Conservation (phyloP, 2,329 filamentous ascomycete species). For the Penicillium sp. region DNA sequence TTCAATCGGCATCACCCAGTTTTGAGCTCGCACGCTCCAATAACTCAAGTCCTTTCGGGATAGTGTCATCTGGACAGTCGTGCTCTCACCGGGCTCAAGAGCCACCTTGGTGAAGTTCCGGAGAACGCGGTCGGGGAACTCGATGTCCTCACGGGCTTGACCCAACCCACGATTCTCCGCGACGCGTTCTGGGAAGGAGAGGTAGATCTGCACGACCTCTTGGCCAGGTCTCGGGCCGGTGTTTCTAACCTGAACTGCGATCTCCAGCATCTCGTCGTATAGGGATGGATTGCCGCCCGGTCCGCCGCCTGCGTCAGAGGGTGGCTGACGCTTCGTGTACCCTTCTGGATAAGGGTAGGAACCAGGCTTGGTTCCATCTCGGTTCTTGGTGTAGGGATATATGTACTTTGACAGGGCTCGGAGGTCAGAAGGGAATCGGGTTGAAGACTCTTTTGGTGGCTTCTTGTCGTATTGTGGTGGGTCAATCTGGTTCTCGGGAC, state of each 20-base stretch:
- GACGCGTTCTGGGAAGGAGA: slow-evolving; percentile 61
- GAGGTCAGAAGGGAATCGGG: slow-evolving; percentile 63
- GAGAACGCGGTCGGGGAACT: slow-evolving; percentile 65
- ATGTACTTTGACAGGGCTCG: slow-evolving; percentile 68
- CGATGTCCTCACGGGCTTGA: slow-evolving; percentile 46
- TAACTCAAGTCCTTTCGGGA: slow-evolving; percentile 72
- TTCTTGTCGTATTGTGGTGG: slow-evolving; percentile 59
- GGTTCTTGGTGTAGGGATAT: slow-evolving; percentile 67
- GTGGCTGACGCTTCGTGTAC: slow-evolving; percentile 53
- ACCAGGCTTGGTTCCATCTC: slow-evolving; percentile 50
- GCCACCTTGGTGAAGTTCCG: slow-evolving; percentile 72
- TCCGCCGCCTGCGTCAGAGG: slow-evolving; percentile 68
- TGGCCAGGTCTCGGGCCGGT: slow-evolving; percentile 51
- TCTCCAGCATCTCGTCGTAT: slow-evolving; percentile 52
- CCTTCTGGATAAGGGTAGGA: slow-evolving; percentile 57
- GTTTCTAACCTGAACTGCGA: slow-evolving; percentile 52
- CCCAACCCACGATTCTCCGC: slow-evolving; percentile 28
- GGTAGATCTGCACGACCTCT: slow-evolving; percentile 62
- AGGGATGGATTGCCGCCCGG: slow-evolving; percentile 54
- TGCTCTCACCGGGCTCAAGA: slow-evolving; percentile 57
- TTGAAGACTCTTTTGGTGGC: slow-evolving; percentile 58
- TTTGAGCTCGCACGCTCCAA: slow-evolving; percentile 68
- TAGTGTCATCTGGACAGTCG: slow-evolving; percentile 59
- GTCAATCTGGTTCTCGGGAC: slow-evolving; percentile 41
- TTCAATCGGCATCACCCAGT: slow-evolving; percentile 64